Conservation (phyloP, 331 rosid genomes). For the Pyrus hybrid region DNA sequence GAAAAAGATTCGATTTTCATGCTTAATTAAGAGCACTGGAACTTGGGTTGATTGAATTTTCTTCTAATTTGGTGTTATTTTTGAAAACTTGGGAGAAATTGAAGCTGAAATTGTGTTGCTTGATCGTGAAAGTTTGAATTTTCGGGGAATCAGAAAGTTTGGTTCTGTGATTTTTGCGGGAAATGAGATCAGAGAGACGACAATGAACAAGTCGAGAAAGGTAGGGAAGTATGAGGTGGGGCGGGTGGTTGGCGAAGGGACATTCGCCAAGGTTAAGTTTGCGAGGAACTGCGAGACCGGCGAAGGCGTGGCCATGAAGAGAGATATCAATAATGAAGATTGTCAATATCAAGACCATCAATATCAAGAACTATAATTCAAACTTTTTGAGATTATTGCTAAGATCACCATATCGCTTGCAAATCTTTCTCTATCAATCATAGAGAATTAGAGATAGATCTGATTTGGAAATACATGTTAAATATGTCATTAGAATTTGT, state of each 20-base stretch:
- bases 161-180: constrained; percentile 1
- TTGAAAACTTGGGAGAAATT: background rate
- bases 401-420: too few species aligned
- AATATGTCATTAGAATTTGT: too few species aligned
- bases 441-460: too few species aligned
- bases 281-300: constrained; percentile 65
- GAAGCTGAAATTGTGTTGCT: background rate
- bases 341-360: too few species aligned
- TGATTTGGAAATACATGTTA: too few species aligned
- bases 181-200: constrained; percentile 23
- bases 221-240: constrained; percentile 93
- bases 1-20: background rate
- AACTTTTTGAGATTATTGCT: too few species aligned
- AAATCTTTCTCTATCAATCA: too few species aligned
- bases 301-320: constrained; percentile 69
- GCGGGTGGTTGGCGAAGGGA: constrained; percentile 78
- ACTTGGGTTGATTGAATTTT: background rate
- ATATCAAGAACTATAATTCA: too few species aligned
- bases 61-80: background rate
- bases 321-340: too few species aligned
- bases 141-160: background rate
- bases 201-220: constrained; percentile 53
- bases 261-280: constrained; percentile 86
- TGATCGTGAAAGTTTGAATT: background rate
- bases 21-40: background rate